Evolutionary conservation across 257 asterid genomes (phyloP).

Genomic region (Galeopsis tetrahit): DNA sequence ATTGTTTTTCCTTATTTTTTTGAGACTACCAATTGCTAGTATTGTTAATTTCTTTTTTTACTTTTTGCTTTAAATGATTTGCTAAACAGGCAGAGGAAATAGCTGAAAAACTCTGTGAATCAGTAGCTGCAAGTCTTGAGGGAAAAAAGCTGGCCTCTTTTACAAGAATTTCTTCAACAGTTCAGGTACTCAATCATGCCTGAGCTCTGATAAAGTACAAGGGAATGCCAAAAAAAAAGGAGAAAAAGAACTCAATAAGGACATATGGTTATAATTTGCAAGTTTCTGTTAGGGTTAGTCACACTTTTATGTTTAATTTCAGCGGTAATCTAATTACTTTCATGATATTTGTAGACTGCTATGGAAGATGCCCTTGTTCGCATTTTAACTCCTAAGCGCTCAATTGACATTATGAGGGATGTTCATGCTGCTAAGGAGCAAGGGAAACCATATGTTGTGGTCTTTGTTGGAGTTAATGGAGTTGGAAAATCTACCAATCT

Average conservation of each 20-base stretch:
- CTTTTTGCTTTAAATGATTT: slow-evolving; percentile 18
- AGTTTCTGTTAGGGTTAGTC: neutral
- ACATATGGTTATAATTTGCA: slow-evolving; percentile 1
- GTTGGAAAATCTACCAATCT: slow-evolving; percentile 98
- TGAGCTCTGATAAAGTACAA: neutral
- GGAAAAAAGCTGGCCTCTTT: slow-evolving; percentile 91
- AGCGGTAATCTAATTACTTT: slow-evolving; percentile 24
- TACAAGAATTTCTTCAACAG: slow-evolving; percentile 91
- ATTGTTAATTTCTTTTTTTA: neutral
- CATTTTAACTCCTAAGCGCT: slow-evolving; percentile 91
- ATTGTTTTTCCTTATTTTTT: slow-evolving; percentile 10
- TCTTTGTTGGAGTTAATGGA: slow-evolving; percentile 97
- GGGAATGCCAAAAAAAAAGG: neutral
- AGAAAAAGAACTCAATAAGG: neutral
- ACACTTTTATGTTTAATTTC: neutral
- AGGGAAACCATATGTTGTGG: slow-evolving; percentile 94
- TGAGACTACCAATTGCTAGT: slow-evolving; percentile 13
- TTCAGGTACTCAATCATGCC: slow-evolving; percentile 57
- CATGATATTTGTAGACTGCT: slow-evolving; percentile 64
- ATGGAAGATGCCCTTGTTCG: slow-evolving; percentile 99
- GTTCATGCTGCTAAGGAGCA: slow-evolving; percentile 95
- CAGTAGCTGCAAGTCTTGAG: slow-evolving; percentile 96
- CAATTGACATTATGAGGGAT: slow-evolving; percentile 95
- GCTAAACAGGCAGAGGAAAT: slow-evolving; percentile 91
- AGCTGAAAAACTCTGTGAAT: slow-evolving; percentile 96